These are phyloP conservation scores for Helianthus annuus DNA, from an alignment of 129 eudicot species.

Conservation along the genomic window DNA sequence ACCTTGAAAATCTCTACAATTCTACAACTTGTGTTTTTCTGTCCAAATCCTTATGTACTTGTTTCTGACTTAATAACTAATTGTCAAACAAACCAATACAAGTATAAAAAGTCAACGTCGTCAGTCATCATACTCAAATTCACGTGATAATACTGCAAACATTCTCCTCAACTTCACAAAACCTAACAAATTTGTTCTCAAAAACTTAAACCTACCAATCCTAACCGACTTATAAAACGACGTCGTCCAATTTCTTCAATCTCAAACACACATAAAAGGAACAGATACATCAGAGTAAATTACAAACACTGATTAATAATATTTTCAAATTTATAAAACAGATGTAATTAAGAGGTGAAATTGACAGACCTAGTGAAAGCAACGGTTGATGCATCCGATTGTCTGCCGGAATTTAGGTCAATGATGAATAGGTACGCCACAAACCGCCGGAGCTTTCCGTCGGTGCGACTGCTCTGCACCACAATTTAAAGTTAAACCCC, in stretches of 20 bases:
- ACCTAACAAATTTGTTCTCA: no score
- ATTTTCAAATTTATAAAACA: no score
- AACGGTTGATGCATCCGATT: conserved; percentile 31
- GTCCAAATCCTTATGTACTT: no score
- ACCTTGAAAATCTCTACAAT: neutral
- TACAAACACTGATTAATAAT: no score
- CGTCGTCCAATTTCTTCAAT: no score
- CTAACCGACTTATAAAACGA: no score
- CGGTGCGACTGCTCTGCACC: neutral
- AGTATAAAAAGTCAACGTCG: neutral
- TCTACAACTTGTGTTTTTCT: neutral
- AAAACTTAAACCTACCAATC: no score
- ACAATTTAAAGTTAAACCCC: neutral
- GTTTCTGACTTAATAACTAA: no score
- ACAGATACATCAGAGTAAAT: no score
- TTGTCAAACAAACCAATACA: neutral
- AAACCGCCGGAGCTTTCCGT: neutral
- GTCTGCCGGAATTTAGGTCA: conserved; percentile 13
- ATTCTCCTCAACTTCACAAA: no score
- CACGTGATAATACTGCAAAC: no score
- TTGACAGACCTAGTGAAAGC: conserved; percentile 24
- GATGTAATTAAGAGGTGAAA: conserved; percentile 4
- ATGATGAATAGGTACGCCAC: neutral
- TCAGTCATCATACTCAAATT: neutral
- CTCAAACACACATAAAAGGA: neutral